Percentiles rank a stretch among this genome's conserved stretches.
These are phyloP conservation scores for Penicillium crystallinum DNA, from an alignment of 495 filamentous ascomycete genomes.

Conservation along the genomic window DNA sequence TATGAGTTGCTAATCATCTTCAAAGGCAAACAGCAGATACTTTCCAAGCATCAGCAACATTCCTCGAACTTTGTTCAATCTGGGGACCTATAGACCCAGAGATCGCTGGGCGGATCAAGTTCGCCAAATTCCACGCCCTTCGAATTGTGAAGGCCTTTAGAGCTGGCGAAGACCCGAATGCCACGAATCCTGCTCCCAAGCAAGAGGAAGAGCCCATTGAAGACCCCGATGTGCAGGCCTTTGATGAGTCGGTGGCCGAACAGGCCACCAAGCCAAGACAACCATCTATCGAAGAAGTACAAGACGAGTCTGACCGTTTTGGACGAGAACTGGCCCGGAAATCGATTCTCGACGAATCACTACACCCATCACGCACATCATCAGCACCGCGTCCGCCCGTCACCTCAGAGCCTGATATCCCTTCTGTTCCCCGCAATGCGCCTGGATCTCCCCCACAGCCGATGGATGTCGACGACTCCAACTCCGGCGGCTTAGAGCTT, in stretches of 20 bases:
- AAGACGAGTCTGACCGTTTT: constrained; percentile 43
- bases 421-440: constrained; percentile 20
- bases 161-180: constrained; percentile 89
- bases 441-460: constrained; percentile 14
- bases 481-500: constrained; percentile 27
- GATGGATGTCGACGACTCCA: constrained; percentile 17
- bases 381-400: constrained; percentile 33
- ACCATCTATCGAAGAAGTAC: constrained; percentile 53
- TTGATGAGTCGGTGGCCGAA: constrained; percentile 34
- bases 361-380: constrained; percentile 47
- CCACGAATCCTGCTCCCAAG: constrained; percentile 68
- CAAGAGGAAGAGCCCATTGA: constrained; percentile 24
- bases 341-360: constrained; percentile 43
- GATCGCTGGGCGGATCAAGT: constrained; percentile 82
- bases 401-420: constrained; percentile 21
- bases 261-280: constrained; percentile 42
- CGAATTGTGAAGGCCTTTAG: constrained; percentile 87
- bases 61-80: constrained; percentile 80
- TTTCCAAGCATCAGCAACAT: constrained; percentile 83
- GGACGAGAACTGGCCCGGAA: constrained; percentile 31
- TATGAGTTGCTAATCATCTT: constrained; percentile 10
- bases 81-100: constrained; percentile 76
- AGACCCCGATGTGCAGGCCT: constrained; percentile 45
- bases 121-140: constrained; percentile 90
- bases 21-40: constrained; percentile 86